A percentile compares a stretch with the other conserved stretches of the same genome.
phyloP scores from a whole-genome alignment of 805 yeast genomes.

The Metschnikowia borealis region DNA sequence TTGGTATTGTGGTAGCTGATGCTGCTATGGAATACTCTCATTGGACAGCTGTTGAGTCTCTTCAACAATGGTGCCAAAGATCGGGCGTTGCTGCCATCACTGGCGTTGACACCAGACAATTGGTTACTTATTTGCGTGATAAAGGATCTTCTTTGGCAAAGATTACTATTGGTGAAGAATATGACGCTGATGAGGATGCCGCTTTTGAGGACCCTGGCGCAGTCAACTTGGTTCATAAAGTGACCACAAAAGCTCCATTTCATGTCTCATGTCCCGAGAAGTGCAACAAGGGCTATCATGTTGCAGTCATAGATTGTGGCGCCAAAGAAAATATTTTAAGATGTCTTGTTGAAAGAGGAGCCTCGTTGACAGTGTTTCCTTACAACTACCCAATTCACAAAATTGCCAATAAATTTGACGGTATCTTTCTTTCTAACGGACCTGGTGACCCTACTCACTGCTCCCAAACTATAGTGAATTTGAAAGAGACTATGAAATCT shows the following conservation, averaged over 20 bases:
- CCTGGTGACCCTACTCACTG: slow-evolving; percentile 98
- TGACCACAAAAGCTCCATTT: slow-evolving; percentile 93
- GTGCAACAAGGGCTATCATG: slow-evolving; percentile 57
- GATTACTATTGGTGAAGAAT: slow-evolving; percentile 85
- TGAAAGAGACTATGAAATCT: slow-evolving; percentile 56
- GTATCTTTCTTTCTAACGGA: slow-evolving; percentile 93
- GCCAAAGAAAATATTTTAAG: slow-evolving; percentile 96
- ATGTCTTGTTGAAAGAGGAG: slow-evolving; percentile 91
- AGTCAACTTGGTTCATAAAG: slow-evolving; percentile 86
- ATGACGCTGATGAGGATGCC: slow-evolving; percentile 87
- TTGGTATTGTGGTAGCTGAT: slow-evolving; percentile 94
- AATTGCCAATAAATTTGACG: slow-evolving; percentile 89
- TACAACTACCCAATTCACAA: slow-evolving; percentile 90
- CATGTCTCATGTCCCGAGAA: slow-evolving; percentile 65
- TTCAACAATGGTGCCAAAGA: slow-evolving; percentile 93
- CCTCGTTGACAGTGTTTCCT: slow-evolving; percentile 94
- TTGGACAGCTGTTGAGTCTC: slow-evolving; percentile 98
- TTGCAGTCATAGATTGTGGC: slow-evolving; percentile 96
- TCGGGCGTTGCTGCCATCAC: slow-evolving; percentile 93
- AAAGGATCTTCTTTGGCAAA: slow-evolving; percentile 93
- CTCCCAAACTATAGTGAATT: slow-evolving; percentile 59
- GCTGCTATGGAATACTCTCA: slow-evolving; percentile 96
- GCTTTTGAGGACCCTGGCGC: slow-evolving; percentile 89
- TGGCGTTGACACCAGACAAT: slow-evolving; percentile 95
- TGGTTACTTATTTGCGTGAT: slow-evolving; percentile 90